Base-by-base conservation (phyloP, 257 asterid species). In the Leptodermis oblonga region DNA sequence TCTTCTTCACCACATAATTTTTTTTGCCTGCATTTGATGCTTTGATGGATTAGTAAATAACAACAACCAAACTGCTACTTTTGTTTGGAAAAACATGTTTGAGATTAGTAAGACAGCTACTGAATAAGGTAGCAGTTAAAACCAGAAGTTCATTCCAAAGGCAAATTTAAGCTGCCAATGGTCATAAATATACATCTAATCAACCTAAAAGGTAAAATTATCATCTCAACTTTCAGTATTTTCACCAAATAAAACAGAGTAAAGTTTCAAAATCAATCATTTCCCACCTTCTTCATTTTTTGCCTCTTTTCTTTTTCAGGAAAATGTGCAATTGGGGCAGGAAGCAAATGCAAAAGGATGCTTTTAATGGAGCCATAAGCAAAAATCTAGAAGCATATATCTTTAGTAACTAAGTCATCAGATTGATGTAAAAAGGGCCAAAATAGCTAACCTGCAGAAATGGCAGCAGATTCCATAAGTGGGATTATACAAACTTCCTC, bases 1-100 rank as follows among this genome's bases (percentile, higher is more conserved):
- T 85, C 95, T 71, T 89, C 96, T 82, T 92, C 98, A 73, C 96
- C 96, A 34, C 96, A 92, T 55, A 89, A 78, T 79, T 87, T 87
- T 89, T 92, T 86, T 79, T 85, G 94, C 84, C 96, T 92, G 84
- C 69, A 76, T 66, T 73, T 49, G 55, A 15, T 39, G 36, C 25
- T 42, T n/a, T 37, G n/a, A 8, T 62, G n/a, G n/a, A 37, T 33
- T 28, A 61, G 17, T 23, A 33, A 18, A 28, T 33, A 33, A 61
- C 26, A 7, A 33, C 7, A 31, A 30, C 42, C 13, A 22, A 5
- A n/a, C n/a, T n/a, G n/a, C n/a, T n/a, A n/a, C n/a, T n/a, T n/a
- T n/a, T n/a, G n/a, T n/a, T n/a, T n/a, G n/a, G n/a, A n/a, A n/a
- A n/a, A n/a, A n/a, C n/a, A n/a, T n/a, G n/a, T n/a, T n/a, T n/a